A percentile compares a stretch with the other conserved stretches of the same genome.
Conservation (phyloP, 148 eudicot genomes). For the Cornus controversa region DNA sequence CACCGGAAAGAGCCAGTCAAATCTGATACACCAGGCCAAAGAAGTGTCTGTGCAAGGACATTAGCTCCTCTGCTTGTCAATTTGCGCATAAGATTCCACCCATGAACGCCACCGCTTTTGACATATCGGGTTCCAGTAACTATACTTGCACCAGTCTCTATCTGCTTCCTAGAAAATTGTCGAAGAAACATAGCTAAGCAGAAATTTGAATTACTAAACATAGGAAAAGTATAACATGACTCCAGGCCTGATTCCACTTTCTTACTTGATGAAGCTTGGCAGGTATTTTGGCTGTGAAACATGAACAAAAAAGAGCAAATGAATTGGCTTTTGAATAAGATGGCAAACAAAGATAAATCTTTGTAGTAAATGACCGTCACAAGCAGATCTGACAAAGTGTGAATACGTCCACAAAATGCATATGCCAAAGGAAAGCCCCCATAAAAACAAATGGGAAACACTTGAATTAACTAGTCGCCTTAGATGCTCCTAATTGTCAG, state of each 20-base stretch:
- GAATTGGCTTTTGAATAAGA: conserved; percentile 4
- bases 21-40: conserved; percentile 99
- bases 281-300: conserved; percentile 86
- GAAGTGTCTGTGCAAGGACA: conserved; percentile 93
- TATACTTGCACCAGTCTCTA: conserved; percentile 87
- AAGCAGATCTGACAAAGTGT: background rate
- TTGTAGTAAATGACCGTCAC: background rate
- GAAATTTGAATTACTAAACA: background rate
- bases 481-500: background rate
- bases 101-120: conserved; percentile 92
- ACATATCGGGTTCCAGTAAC: conserved; percentile 98
- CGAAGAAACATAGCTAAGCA: background rate
- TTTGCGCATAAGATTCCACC: conserved; percentile 98
- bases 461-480: background rate
- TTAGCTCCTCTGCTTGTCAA: conserved; percentile 97
- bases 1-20: conserved; percentile 97
- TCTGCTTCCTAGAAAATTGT: conserved; percentile 66
- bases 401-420: background rate
- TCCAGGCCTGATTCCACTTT: conserved; percentile 4
- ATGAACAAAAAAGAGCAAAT: conserved; percentile 11
- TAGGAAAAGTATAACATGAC: background rate
- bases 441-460: background rate
- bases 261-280: conserved; percentile 92
- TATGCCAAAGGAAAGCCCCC: background rate
- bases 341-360: background rate